Percentiles rank a stretch among this genome's conserved stretches.
Evolutionary conservation across 129 eudicot species (phyloP).

Genomic region (Chrysanthemum makinoi): DNA sequence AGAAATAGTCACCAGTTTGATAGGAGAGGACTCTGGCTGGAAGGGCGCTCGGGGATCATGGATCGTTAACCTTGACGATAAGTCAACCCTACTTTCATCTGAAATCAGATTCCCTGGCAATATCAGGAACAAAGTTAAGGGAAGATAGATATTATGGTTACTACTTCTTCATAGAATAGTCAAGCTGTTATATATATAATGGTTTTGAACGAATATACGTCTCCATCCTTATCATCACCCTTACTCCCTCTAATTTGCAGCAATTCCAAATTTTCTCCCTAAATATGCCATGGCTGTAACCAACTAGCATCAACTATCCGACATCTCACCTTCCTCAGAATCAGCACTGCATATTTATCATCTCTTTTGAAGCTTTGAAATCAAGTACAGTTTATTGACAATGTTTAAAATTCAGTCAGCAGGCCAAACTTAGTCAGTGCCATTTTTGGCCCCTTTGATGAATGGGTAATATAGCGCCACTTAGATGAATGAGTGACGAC

Average conservation of each 20-base stretch:
- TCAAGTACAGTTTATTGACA: too few relatives aligned
- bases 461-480: too few relatives aligned
- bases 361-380: too few relatives aligned
- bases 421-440: too few relatives aligned
- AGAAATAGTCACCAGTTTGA: conserved; percentile 31
- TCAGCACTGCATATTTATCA: too few relatives aligned
- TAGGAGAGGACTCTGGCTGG: conserved; percentile 27
- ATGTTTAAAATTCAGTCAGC: too few relatives aligned
- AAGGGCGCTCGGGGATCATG: conserved; percentile 27
- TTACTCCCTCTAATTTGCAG: not conserved
- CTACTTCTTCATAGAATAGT: conserved; percentile 4
- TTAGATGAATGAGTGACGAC: too few relatives aligned
- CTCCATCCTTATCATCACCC: not conserved
- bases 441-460: too few relatives aligned
- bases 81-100: conserved; percentile 32
- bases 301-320: not conserved
- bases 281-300: not conserved
- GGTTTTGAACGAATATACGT: not conserved
- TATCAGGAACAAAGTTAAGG: conserved; percentile 18
- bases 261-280: not conserved
- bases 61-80: conserved; percentile 35
- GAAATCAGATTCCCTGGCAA: conserved; percentile 33
- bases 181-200: not conserved
- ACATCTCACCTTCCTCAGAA: too few relatives aligned
- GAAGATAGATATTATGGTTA: not conserved